Percentiles rank a stretch among this genome's conserved stretches.
These are phyloP conservation scores for Phytophthora litchii DNA, from an alignment of 352 stramenopile species.

Conservation along the genomic window DNA sequence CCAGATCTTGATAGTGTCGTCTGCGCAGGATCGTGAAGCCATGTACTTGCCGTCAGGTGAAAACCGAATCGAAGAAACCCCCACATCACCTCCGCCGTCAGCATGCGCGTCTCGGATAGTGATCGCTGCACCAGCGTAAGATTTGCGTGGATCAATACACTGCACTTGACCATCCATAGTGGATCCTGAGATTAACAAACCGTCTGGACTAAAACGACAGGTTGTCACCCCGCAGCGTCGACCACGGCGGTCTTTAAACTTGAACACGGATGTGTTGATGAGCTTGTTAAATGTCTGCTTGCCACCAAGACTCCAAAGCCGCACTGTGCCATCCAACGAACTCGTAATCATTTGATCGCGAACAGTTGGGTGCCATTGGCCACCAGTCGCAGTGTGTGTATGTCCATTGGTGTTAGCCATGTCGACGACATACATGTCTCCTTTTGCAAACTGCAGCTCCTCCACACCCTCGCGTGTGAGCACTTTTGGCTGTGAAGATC, in stretches of 20 bases:
- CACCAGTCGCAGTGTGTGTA: constrained; percentile 75
- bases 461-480: constrained; percentile 80
- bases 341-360: constrained; percentile 84
- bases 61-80: constrained; percentile 79
- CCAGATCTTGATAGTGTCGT: constrained; percentile 87
- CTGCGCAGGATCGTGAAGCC: constrained; percentile 71
- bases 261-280: constrained; percentile 84
- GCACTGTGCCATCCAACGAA: constrained; percentile 80
- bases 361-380: constrained; percentile 68
- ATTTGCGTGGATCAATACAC: constrained; percentile 74
- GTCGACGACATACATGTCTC: constrained; percentile 89
- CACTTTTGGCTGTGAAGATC: constrained; percentile 79
- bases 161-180: constrained; percentile 85
- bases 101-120: constrained; percentile 76
- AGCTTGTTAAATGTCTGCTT: constrained; percentile 80
- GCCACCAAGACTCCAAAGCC: constrained; percentile 72
- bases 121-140: constrained; percentile 66
- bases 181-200: constrained; percentile 59
- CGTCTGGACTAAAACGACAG: constrained; percentile 73
- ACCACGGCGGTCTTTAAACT: constrained; percentile 80
- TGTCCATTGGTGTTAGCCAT: constrained; percentile 87
- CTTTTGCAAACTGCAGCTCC: constrained; percentile 80
- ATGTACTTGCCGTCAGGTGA: constrained; percentile 67
- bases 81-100: constrained; percentile 68
- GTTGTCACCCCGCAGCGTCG: constrained; percentile 77